phyloP scores from a whole-genome alignment of 495 filamentous ascomycete genomes.

The Sphaerosporella brunnea region DNA sequence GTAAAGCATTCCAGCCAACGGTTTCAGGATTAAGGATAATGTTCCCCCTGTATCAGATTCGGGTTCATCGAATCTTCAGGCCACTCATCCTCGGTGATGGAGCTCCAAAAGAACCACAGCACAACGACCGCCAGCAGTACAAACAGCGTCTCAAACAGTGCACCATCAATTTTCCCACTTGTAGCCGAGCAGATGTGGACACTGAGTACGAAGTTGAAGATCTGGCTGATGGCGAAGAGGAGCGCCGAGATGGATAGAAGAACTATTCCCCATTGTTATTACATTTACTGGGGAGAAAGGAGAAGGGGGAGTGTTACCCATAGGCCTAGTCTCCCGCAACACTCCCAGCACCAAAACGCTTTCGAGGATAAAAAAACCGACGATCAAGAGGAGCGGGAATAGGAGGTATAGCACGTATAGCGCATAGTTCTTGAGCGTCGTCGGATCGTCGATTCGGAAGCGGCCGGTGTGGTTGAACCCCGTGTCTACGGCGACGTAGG shows the following conservation, averaged over 20 bases:
- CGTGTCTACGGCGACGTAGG: slow-evolving; percentile 85
- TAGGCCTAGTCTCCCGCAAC: slow-evolving; percentile 68
- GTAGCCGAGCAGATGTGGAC: slow-evolving; percentile 72
- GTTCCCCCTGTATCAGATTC: slow-evolving; percentile 15
- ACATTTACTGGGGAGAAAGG: neutral
- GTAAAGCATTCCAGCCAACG: no score
- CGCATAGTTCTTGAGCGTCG: slow-evolving; percentile 54
- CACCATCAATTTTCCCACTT: slow-evolving; percentile 71
- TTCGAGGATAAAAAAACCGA: slow-evolving; percentile 69
- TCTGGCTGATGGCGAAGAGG: slow-evolving; percentile 77
- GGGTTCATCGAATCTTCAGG: slow-evolving; percentile 32
- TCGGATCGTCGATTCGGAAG: slow-evolving; percentile 41
- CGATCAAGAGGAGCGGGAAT: slow-evolving; percentile 70
- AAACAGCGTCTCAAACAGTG: slow-evolving; percentile 85
- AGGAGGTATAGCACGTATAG: slow-evolving; percentile 92
- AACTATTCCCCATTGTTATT: slow-evolving; percentile 31
- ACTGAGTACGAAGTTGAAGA: slow-evolving; percentile 91
- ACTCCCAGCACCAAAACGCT: slow-evolving; percentile 63
- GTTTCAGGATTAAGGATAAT: slow-evolving; percentile 18
- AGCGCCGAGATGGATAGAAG: slow-evolving; percentile 35
- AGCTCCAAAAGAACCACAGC: slow-evolving; percentile 93
- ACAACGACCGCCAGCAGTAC: slow-evolving; percentile 62
- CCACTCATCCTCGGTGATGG: slow-evolving; percentile 99
- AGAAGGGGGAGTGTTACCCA: slow-evolving; percentile 37
- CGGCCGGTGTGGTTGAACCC: slow-evolving; percentile 68